phyloP scores from a whole-genome alignment of 192 early-diverging fungal genomes.

The Coemansia sp. region DNA sequence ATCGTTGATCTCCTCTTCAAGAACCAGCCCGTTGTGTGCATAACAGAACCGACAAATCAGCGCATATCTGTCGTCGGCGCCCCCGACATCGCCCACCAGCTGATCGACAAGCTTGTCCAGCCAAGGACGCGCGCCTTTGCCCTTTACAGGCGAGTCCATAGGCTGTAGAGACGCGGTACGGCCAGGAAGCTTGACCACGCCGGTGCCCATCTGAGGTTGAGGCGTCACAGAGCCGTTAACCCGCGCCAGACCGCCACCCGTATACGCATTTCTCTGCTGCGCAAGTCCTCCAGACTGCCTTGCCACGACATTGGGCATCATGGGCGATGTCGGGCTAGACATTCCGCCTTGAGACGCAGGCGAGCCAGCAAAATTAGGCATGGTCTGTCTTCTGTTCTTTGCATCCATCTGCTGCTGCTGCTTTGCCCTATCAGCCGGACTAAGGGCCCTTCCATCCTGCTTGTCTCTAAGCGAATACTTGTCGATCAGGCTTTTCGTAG shows the following conservation, averaged over 20 bases:
- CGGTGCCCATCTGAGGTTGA: neutral
- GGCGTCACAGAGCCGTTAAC: constrained; percentile 1
- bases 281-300: neutral
- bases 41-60: constrained; percentile 90
- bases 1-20: constrained; percentile 74
- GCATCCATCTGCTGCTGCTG: constrained; percentile 17
- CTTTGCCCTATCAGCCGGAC: constrained; percentile 2
- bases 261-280: neutral
- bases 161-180: constrained; percentile 17
- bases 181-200: constrained; percentile 31
- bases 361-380: constrained; percentile 62
- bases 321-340: constrained; percentile 61
- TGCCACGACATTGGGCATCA: neutral
- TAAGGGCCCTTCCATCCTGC: constrained; percentile 1
- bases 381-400: constrained; percentile 41
- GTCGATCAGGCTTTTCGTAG: constrained; percentile 86
- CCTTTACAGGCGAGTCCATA: neutral
- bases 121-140: constrained; percentile 59
- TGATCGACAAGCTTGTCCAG: constrained; percentile 91
- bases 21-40: constrained; percentile 88
- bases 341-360: constrained; percentile 72
- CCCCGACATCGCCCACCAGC: constrained; percentile 83
- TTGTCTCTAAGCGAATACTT: constrained; percentile 67
- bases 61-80: constrained; percentile 88
- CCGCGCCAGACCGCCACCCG: too few species aligned